These are phyloP conservation scores for Quercus lobata DNA, from an alignment of 331 rosid species.

Conservation along the genomic window DNA sequence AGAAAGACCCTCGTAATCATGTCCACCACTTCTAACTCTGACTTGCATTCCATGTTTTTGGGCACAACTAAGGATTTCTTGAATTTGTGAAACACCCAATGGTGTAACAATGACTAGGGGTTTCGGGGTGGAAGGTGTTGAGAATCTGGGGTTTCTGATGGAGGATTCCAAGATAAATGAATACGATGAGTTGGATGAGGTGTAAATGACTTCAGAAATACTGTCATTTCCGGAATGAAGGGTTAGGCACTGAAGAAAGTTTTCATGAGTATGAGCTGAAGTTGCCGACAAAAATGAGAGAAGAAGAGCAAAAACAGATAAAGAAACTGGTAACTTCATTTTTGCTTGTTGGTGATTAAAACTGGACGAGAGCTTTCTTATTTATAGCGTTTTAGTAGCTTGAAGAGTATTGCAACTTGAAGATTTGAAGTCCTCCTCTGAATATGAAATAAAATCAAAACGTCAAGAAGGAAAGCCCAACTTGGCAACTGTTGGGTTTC, in stretches of 20 bases:
- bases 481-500: neutral
- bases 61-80: neutral
- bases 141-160: neutral
- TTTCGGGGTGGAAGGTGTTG: neutral
- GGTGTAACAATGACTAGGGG: neutral
- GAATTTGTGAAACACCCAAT: neutral
- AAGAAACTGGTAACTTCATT: neutral
- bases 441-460: neutral
- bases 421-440: neutral
- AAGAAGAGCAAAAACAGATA: neutral
- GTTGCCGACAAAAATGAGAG: neutral
- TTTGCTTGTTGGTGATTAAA: neutral
- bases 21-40: constrained; percentile 52
- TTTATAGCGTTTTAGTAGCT: neutral
- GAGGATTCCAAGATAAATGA: neutral
- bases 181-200: neutral
- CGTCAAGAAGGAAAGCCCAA: no score
- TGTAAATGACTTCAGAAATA: neutral
- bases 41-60: neutral
- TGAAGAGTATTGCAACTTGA: neutral
- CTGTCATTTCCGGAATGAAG: neutral
- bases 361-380: neutral
- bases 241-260: neutral
- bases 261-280: neutral
- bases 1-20: constrained; percentile 54